Percentiles rank a stretch among this genome's conserved stretches.
phyloP scores from a whole-genome alignment of 192 early-diverging fungal genomes.

The Neocallimastix lanati region DNA sequence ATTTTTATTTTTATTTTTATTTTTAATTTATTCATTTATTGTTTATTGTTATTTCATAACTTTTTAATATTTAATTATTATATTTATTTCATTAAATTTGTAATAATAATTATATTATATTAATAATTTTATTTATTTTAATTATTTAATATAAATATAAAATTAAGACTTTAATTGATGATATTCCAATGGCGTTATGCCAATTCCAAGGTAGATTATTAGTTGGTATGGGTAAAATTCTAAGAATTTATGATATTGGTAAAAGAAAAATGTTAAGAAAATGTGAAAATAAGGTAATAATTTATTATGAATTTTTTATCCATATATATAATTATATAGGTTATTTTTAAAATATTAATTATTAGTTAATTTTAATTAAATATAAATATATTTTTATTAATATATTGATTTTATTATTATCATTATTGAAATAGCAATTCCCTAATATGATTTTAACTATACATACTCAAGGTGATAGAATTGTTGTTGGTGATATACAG shows the following conservation, averaged over 20 bases:
- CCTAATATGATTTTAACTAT: slow-evolving; percentile 53
- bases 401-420: not conserved
- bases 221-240: slow-evolving; percentile 67
- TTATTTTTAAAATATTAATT: not conserved
- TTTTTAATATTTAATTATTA: too few relatives aligned
- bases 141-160: not conserved
- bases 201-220: slow-evolving; percentile 73
- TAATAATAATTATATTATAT: not conserved
- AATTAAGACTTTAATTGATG: slow-evolving; percentile 53
- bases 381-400: not conserved
- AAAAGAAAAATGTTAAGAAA: slow-evolving; percentile 76
- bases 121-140: not conserved
- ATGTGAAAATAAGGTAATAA: slow-evolving; percentile 63
- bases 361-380: not conserved
- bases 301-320: not conserved
- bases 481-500: slow-evolving; percentile 72
- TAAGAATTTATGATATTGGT: slow-evolving; percentile 87
- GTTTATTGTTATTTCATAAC: too few relatives aligned
- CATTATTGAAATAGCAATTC: slow-evolving; percentile 20
- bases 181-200: slow-evolving; percentile 60
- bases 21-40: too few relatives aligned
- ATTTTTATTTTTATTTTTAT: too few relatives aligned
- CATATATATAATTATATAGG: not conserved
- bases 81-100: too few relatives aligned
- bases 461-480: slow-evolving; percentile 60